These are phyloP conservation scores for Fusarium sp. DNA, from an alignment of 2,329 filamentous ascomycete species.

Conservation along the genomic window DNA sequence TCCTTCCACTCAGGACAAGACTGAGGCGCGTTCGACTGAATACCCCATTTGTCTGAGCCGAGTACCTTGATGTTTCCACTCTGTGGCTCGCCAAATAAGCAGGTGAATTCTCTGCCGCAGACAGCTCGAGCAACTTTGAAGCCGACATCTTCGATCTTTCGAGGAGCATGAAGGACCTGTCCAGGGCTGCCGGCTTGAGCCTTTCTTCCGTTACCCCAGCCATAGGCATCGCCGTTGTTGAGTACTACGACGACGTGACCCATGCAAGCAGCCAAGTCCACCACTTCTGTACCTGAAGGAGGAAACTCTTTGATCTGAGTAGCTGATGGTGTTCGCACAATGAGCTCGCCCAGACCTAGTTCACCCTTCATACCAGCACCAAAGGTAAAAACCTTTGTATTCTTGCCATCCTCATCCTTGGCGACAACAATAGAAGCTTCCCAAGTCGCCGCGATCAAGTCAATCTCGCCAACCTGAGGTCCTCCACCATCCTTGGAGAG, in stretches of 20 bases:
- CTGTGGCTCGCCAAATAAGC: conserved; percentile 68
- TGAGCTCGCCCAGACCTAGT: conserved; percentile 71
- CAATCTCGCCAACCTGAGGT: conserved; percentile 45
- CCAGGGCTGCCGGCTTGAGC: conserved; percentile 79
- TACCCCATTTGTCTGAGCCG: conserved; percentile 80
- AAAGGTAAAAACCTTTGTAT: conserved; percentile 69
- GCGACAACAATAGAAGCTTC: conserved; percentile 75
- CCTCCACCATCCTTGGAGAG: conserved; percentile 48
- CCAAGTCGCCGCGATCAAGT: conserved; percentile 80
- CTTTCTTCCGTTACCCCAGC: conserved; percentile 90
- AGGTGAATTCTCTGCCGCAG: conserved; percentile 90
- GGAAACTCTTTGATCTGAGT: conserved; percentile 72
- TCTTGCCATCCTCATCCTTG: conserved; percentile 56
- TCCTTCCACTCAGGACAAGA: conserved; percentile 71
- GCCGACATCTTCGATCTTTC: conserved; percentile 66
- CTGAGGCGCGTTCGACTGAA: conserved; percentile 69
- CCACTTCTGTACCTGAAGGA: conserved; percentile 67
- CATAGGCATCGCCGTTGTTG: conserved; percentile 81
- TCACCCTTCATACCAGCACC: conserved; percentile 79
- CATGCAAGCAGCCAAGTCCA: conserved; percentile 79
- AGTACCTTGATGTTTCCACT: conserved; percentile 74
- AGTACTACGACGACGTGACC: conserved; percentile 82
- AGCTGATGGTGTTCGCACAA: conserved; percentile 62
- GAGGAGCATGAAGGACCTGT: conserved; percentile 68
- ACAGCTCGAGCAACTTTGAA: conserved; percentile 77